Evolutionary conservation across 164 flowering plant genomes (phyloP).

Genomic region (Chimonanthus salicifolius): DNA sequence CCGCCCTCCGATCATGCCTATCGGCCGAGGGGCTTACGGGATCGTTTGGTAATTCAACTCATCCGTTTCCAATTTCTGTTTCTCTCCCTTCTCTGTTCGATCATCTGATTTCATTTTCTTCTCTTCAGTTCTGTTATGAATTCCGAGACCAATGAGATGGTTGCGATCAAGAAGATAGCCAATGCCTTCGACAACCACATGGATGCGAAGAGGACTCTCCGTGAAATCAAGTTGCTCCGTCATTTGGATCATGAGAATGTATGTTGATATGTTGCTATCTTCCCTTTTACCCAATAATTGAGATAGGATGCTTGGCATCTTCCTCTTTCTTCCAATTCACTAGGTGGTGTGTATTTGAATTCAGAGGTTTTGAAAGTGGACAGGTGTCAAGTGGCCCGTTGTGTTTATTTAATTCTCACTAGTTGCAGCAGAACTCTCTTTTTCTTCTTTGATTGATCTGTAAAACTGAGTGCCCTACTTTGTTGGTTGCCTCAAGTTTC

Average conservation of each 20-base stretch:
- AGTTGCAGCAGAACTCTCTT: too few species aligned
- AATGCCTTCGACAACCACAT: constrained; percentile 85
- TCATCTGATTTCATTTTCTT: not conserved
- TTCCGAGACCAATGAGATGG: constrained; percentile 86
- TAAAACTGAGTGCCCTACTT: too few species aligned
- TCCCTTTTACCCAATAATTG: not conserved
- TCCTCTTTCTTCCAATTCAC: too few species aligned
- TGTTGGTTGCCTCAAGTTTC: too few species aligned
- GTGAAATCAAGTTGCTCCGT: constrained; percentile 86
- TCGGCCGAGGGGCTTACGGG: constrained; percentile 96
- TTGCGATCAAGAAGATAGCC: constrained; percentile 88
- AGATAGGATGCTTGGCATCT: too few species aligned
- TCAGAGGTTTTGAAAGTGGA: too few species aligned
- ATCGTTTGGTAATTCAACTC: constrained; percentile 64
- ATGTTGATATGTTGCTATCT: constrained; percentile 6
- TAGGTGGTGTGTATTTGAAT: too few species aligned
- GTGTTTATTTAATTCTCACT: too few species aligned
- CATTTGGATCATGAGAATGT: constrained; percentile 96
- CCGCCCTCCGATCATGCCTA: constrained; percentile 72
- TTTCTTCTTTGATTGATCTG: too few species aligned
- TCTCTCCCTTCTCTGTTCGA: not conserved
- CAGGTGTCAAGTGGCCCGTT: too few species aligned
- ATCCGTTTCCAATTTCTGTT: not conserved
- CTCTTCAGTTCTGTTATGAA: constrained; percentile 43
- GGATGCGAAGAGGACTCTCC: constrained; percentile 94